Base-by-base conservation (phyloP, 495 filamentous ascomycete genomes). In the Darksidea phi region DNA sequence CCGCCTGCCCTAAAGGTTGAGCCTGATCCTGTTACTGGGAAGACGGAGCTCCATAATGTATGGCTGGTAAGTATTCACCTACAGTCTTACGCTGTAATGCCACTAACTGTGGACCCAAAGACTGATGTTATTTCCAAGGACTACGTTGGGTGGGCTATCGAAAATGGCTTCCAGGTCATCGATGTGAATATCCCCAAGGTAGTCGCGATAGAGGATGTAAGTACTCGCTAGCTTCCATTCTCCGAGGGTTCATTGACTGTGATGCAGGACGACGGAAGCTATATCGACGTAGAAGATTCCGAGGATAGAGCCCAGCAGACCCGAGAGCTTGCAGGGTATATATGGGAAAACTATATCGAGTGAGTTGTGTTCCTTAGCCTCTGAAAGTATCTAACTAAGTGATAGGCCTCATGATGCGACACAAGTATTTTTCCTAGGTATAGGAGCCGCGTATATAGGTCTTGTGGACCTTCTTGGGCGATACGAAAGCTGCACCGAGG, bases 341-440 rank as follows among this genome's bases (percentile, higher is more conserved):
- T 98, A 32, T 98, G 95, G 95, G 93, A 97, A 65, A 98, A 98
- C 68, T 96, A 96, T 66, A 88, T 98, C 34, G 89, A 95, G 80
- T 85, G 77, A 66, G 76, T 54, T 12, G 45, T 36, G 11, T 0
- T 20, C 24, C 13, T 17, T 49, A 7, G 10, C 21, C 12, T 17
- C 13, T 46, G 1, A 18, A 2, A 17, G 37, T 17, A 11, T 8
- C 58, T 64, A 24, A 68, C 41, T n/a, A 13, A 36, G 7, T 24
- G 52, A 11, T 57, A 88, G 84, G 59, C 73, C 88, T 3, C 80
- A 84, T 60, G 82, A 89, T 6, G 70, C 78, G 0, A 82, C 86
- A 0, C 81, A 91, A 21, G 80, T 97, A 21, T 86, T 93, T 71
- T 79, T 97, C 42, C 75, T 99, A 49, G 93, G 94, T 3, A 82